Base-by-base conservation (phyloP, 306 rosid species). In the Calophaca sinica region DNA sequence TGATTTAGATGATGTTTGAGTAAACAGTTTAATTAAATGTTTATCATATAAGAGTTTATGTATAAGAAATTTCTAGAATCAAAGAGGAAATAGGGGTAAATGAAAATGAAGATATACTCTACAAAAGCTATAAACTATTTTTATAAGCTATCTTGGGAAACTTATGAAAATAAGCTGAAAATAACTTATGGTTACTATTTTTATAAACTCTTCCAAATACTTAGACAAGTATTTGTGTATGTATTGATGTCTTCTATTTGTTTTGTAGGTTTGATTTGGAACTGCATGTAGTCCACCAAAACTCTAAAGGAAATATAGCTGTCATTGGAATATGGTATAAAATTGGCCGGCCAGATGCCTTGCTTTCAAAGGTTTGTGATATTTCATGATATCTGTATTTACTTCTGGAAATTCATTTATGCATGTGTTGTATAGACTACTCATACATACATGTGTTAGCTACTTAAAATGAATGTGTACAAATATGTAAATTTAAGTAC, bases 221-320 rank as follows among this genome's bases (percentile, higher is more conserved):
- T 33, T 4, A 33, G 36, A 33, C 36, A 33, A 33, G 36, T 33
- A 33, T 1, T 33, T 33, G 41, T 50, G 26, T 20, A 20, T 20
- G 26, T 20, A 32, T 36, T 6, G 4, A 52, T 67, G 42, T 32
- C 5, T 36, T 67, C 0, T 29, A 46, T 44, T 62, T 52, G 42
- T 33, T 69, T 57, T 81, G 0, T 70, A 93, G 98, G 82, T 87
- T 76, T 85, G 84, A 76, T 12, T 4, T 87, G 82, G 98, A 93
- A 76, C 72, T 90, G 9, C 98, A 93, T 55, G 8, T 44, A 29
- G 45, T 93, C 72, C 96, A 93, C 73, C 4, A 31, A 82, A 87
- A 15, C 68, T 39, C 83, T 31, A 51, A 57, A n/a, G 80, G 81
- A 36, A 70, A 86, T 36, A 42, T 7, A 33, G 96, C 98, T 68